phyloP scores from a whole-genome alignment of 148 eudicot species.

The Dysphania ambrosioides region DNA sequence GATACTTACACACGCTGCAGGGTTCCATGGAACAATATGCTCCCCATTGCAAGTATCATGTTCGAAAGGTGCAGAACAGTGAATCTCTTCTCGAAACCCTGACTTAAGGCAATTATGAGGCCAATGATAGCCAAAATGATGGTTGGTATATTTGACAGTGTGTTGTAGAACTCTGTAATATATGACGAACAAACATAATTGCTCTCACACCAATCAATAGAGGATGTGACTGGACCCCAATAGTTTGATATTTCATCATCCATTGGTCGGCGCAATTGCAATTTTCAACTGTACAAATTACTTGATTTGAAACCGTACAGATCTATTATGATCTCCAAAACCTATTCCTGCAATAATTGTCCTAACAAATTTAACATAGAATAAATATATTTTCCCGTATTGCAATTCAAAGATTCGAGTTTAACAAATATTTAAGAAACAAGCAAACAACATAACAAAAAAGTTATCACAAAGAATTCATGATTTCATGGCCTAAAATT shows the following conservation, averaged over 20 bases:
- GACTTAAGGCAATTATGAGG: constrained; percentile 47
- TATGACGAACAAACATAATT: constrained; percentile 49
- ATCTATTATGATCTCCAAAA: neutral
- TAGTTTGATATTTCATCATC: constrained; percentile 22
- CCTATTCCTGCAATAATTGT: constrained; percentile 9
- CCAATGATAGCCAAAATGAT: constrained; percentile 52
- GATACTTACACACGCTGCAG: constrained; percentile 53
- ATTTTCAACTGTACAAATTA: neutral
- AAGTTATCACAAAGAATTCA: neutral
- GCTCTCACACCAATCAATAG: constrained; percentile 55
- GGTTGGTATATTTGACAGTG: constrained; percentile 52
- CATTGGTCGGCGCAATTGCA: too few relatives aligned
- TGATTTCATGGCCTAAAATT: too few relatives aligned
- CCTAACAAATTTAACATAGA: neutral
- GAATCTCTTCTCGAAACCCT: constrained; percentile 64
- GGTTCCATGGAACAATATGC: constrained; percentile 54
- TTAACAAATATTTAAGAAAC: neutral
- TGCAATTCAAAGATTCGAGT: neutral
- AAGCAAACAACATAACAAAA: neutral
- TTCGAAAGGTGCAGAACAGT: constrained; percentile 57
- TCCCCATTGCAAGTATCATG: constrained; percentile 54
- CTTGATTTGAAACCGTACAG: neutral
- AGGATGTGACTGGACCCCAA: constrained; percentile 36
- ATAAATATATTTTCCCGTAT: neutral
- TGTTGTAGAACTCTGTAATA: constrained; percentile 58